phyloP scores from a whole-genome alignment of 768 basidiomycete species.

The Russula dissimulans region DNA sequence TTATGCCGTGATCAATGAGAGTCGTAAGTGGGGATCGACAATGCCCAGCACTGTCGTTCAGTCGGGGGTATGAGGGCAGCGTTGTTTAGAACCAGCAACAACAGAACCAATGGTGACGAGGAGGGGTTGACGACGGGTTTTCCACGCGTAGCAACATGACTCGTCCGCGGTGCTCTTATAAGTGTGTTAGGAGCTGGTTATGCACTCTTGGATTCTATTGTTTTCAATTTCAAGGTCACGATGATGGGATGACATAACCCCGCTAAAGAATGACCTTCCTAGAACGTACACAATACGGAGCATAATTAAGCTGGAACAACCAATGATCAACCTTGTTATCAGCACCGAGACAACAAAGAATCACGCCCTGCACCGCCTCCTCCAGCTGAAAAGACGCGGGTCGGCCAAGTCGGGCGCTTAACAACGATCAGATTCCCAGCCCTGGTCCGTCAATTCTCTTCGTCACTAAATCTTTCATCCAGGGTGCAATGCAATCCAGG shows the following conservation, averaged over 20 bases:
- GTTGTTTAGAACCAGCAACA: slow-evolving; percentile 17
- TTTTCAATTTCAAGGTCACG: neutral
- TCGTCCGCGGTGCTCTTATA: slow-evolving; percentile 3
- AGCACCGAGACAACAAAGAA: neutral
- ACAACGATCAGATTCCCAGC: slow-evolving; percentile 44
- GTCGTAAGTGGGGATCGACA: slow-evolving; percentile 5
- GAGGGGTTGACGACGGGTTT: neutral
- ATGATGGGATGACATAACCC: neutral
- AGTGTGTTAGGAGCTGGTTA: neutral
- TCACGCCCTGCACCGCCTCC: neutral
- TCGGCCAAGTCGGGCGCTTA: too few relatives aligned
- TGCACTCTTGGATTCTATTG: neutral
- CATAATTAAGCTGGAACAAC: slow-evolving; percentile 13
- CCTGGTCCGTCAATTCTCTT: slow-evolving; percentile 62
- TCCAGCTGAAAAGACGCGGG: neutral
- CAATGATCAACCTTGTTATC: neutral
- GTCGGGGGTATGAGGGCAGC: neutral
- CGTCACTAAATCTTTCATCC: slow-evolving; percentile 61
- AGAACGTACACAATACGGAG: neutral
- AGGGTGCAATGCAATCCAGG: slow-evolving; percentile 63
- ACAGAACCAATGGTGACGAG: slow-evolving; percentile 6
- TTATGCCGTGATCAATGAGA: slow-evolving; percentile 1
- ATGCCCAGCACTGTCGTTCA: slow-evolving; percentile 17
- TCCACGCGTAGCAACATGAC: neutral
- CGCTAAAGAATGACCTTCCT: neutral